These are phyloP conservation scores for Rhododendron molle DNA, from an alignment of 148 eudicot species.

Conservation along the genomic window DNA sequence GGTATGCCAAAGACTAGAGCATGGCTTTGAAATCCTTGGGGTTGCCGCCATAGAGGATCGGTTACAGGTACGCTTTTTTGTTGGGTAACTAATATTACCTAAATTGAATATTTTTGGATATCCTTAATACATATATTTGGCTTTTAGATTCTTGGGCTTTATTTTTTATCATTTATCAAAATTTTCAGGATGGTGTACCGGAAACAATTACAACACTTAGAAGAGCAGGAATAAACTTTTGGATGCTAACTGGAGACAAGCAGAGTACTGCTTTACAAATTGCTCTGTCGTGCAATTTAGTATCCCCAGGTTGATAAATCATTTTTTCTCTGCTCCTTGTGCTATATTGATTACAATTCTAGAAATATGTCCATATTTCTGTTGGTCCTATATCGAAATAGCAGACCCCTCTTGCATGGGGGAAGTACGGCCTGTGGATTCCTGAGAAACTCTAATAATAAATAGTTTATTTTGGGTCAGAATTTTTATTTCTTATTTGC, in stretches of 20 bases:
- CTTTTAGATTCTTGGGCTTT: background rate
- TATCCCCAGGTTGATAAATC: slow-evolving; percentile 65
- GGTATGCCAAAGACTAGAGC: slow-evolving; percentile 87
- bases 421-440: background rate
- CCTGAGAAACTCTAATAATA: background rate
- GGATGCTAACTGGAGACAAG: slow-evolving; percentile 99
- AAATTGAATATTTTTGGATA: background rate
- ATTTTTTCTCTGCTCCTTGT: background rate
- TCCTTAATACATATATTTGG: background rate
- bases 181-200: slow-evolving; percentile 83
- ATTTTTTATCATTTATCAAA: background rate
- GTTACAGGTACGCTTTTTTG: slow-evolving; percentile 53
- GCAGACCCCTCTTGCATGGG: background rate
- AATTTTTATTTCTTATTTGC: background rate
- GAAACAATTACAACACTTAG: slow-evolving; percentile 89
- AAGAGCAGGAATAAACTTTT: slow-evolving; percentile 94
- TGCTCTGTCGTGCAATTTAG: slow-evolving; percentile 92
- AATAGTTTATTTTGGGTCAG: slow-evolving; percentile 2
- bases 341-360: background rate
- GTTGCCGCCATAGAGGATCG: slow-evolving; percentile 96
- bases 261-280: slow-evolving; percentile 93
- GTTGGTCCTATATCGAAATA: background rate
- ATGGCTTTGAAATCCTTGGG: slow-evolving; percentile 80
- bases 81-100: slow-evolving; percentile 2
- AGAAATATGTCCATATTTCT: background rate